Percentiles rank a stretch among this genome's conserved stretches.
phyloP scores from a whole-genome alignment of 805 yeast genomes.

The Scheffersomyces lignosus region DNA sequence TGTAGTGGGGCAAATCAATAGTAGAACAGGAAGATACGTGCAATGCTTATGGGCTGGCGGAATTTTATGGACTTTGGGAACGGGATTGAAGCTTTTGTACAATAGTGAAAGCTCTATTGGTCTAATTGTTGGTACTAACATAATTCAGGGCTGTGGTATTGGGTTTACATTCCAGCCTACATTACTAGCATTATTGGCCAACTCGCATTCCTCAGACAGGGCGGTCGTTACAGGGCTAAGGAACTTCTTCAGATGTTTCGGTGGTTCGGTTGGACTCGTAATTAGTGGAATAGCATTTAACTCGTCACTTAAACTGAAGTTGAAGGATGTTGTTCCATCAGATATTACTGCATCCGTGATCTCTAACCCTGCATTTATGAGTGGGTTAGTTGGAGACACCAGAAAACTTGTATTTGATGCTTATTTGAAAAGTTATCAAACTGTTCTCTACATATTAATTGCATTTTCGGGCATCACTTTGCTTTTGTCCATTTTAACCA shows the following conservation, averaged over 20 bases:
- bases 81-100: conserved; percentile 38
- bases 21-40: conserved; percentile 43
- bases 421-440: background rate
- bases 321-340: background rate
- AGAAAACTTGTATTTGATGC: background rate
- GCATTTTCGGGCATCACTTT: background rate
- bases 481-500: background rate
- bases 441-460: background rate
- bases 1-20: conserved; percentile 45
- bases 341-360: background rate
- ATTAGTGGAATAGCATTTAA: conserved; percentile 17
- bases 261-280: conserved; percentile 63
- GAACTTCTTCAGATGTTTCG: conserved; percentile 57
- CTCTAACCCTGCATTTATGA: background rate
- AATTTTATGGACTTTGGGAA: conserved; percentile 41
- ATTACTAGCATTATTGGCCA: conserved; percentile 56
- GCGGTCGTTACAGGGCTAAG: conserved; percentile 60
- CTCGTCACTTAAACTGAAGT: background rate
- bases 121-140: conserved; percentile 29
- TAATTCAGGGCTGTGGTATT: conserved; percentile 35
- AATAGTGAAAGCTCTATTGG: conserved; percentile 30
- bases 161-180: conserved; percentile 58
- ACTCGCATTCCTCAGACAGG: conserved; percentile 49
- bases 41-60: conserved; percentile 43
- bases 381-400: background rate